phyloP scores from a whole-genome alignment of 2,329 filamentous ascomycete species.

The Coleophoma crateriformis region DNA sequence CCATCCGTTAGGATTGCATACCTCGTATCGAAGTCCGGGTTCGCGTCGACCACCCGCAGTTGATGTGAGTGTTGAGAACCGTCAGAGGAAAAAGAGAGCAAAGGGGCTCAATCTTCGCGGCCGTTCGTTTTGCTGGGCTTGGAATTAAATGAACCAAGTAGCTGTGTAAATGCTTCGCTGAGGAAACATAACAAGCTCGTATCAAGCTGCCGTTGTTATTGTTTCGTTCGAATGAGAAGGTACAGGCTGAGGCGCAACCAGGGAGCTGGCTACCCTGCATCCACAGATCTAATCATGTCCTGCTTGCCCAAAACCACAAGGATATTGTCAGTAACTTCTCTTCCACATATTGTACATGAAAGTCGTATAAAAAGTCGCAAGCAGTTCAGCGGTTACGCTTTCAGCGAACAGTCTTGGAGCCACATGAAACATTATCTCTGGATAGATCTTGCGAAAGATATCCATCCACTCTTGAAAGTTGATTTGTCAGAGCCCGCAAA shows the following conservation, averaged over 20 bases:
- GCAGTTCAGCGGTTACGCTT: not conserved
- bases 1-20: too few species aligned
- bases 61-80: not conserved
- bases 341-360: constrained; percentile 4
- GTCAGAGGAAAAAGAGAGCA: not conserved
- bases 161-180: too few species aligned
- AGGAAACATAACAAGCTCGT: too few species aligned
- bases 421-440: too few species aligned
- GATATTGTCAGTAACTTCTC: constrained; percentile 14
- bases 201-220: too few species aligned
- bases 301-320: constrained; percentile 14
- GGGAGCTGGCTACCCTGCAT: constrained; percentile 8
- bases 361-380: constrained; percentile 2
- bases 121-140: too few species aligned
- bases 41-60: not conserved
- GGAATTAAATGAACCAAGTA: too few species aligned
- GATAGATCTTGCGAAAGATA: too few species aligned
- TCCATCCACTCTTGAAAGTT: too few species aligned
- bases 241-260: constrained; percentile 8
- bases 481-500: not conserved
- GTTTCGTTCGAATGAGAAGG: constrained; percentile 6
- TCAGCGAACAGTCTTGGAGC: too few species aligned
- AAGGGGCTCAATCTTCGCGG: too few species aligned
- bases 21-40: too few species aligned
- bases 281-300: constrained; percentile 21